Conservation (phyloP, 306 rosid species). For the Casuarina equisetifolia region DNA sequence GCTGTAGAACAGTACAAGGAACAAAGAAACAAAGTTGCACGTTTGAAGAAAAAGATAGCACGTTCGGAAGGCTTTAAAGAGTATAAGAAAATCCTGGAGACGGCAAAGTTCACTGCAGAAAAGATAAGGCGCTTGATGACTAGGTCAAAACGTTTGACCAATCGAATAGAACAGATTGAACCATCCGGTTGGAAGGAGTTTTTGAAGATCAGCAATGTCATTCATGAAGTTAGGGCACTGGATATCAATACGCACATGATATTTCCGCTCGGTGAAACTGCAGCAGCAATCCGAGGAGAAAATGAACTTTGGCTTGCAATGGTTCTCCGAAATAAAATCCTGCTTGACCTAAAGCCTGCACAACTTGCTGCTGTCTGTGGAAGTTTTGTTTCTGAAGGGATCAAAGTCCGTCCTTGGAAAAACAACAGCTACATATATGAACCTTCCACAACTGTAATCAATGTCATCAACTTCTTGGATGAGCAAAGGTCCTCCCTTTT, state of each 20-base stretch:
- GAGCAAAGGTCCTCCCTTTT: conserved; percentile 60
- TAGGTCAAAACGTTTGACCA: conserved; percentile 69
- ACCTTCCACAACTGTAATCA: conserved; percentile 55
- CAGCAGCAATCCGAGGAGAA: conserved; percentile 93
- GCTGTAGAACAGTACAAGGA: conserved; percentile 66
- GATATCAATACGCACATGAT: conserved; percentile 66
- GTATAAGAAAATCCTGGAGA: conserved; percentile 67
- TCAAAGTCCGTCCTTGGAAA: conserved; percentile 83
- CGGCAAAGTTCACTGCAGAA: conserved; percentile 59
- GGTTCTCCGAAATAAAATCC: conserved; percentile 76
- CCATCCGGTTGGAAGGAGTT: conserved; percentile 99
- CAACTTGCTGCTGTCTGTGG: conserved; percentile 84
- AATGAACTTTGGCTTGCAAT: conserved; percentile 97
- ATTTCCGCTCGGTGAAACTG: conserved; percentile 93
- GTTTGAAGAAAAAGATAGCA: conserved; percentile 77
- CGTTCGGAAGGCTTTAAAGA: conserved; percentile 85
- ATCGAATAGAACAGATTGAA: conserved; percentile 86
- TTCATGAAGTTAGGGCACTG: conserved; percentile 79
- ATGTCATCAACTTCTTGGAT: conserved; percentile 49
- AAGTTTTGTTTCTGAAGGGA: conserved; percentile 86
- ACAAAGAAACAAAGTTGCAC: conserved; percentile 86
- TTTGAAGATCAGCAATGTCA: conserved; percentile 88
- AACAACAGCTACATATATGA: conserved; percentile 74
- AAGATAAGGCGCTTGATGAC: conserved; percentile 77
- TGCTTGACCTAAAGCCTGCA: conserved; percentile 70